Evolutionary conservation across 768 basidiomycete species (phyloP), one percentile per base, ranked within the genome.

Genomic region (Boletus edulis): DNA sequence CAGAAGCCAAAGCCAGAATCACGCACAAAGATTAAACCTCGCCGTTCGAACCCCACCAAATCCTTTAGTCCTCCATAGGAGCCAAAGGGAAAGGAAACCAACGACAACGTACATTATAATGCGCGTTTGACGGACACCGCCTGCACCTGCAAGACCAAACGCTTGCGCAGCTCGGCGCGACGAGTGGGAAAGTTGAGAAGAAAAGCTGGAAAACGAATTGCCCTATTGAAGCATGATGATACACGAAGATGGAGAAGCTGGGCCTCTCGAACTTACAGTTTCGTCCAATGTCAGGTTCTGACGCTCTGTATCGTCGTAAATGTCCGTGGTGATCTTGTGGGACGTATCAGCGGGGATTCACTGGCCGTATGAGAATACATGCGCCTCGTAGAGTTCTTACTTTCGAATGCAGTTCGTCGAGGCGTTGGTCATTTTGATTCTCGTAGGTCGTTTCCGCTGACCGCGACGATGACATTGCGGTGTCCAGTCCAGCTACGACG

Each of bases 361-460:
- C 8, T 42, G 51, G 35, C 37, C 50, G 31, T 17, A 39, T 38
- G 6, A 15, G 0, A 9, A 51, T 29, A 58, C 82, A 60, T 67
- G 92, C 91, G n/a, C 87, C 87, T 57, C 91, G 84, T 45, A 94
- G 67, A 17, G 87, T 87, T 40, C 91, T 81, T 46, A 93, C 82
- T 68, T 94, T 94, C 18, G 89, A 83, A 69, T 94, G 91, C 2
- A 94, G 76, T 47, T 91, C 87, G 53, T 94, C 90, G 12, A 94
- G 78, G 29, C 83, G 78, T 64, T 90, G 85, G 76, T 94, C 90
- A 67, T 94, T 94, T 70, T 94, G 91, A 8, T 80, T 67, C 69
- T 94, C 91, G 62, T 93, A 92, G 1, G 86, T 87, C 53, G 88
- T 82, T 66, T 91, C 87, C 10, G 80, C 76, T 18, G 73, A 66